These are phyloP conservation scores for Plenodomus lindquistii DNA, from an alignment of 2,329 filamentous ascomycete genomes.

Conservation along the genomic window DNA sequence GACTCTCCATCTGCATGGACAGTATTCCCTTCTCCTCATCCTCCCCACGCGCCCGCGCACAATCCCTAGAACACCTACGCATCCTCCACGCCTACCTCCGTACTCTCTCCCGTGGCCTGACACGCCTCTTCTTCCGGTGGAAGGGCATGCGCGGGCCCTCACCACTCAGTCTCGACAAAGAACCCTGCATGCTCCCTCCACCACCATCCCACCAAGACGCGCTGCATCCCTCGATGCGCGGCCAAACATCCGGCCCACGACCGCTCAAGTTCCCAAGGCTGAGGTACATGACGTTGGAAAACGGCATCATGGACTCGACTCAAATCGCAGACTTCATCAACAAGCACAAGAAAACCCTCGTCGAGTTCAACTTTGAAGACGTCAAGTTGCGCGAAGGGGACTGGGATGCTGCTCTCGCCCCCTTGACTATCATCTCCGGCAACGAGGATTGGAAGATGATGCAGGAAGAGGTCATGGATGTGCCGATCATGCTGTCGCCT, in stretches of 20 bases:
- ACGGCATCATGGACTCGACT: conserved; percentile 69
- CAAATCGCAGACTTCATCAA: conserved; percentile 73
- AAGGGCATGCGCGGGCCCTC: conserved; percentile 72
- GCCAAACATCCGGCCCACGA: conserved; percentile 43
- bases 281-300: conserved; percentile 70
- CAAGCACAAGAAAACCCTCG: conserved; percentile 68
- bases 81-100: conserved; percentile 80
- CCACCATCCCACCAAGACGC: conserved; percentile 40
- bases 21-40: conserved; percentile 63
- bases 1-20: conserved; percentile 74
- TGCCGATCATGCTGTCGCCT: conserved; percentile 44
- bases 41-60: conserved; percentile 58
- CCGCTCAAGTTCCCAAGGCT: conserved; percentile 67
- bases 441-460: conserved; percentile 48
- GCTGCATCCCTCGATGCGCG: conserved; percentile 39
- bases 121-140: conserved; percentile 78
- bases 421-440: conserved; percentile 58
- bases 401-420: conserved; percentile 83
- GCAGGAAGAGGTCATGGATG: conserved; percentile 48
- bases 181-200: conserved; percentile 66
- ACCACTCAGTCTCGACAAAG: conserved; percentile 70
- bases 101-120: conserved; percentile 66
- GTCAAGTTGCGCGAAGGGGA: conserved; percentile 70
- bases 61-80: conserved; percentile 65
- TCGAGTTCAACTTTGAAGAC: conserved; percentile 80